Evolutionary conservation across 768 basidiomycete genomes (phyloP).

Genomic region (Cystobasidium tubakii): DNA sequence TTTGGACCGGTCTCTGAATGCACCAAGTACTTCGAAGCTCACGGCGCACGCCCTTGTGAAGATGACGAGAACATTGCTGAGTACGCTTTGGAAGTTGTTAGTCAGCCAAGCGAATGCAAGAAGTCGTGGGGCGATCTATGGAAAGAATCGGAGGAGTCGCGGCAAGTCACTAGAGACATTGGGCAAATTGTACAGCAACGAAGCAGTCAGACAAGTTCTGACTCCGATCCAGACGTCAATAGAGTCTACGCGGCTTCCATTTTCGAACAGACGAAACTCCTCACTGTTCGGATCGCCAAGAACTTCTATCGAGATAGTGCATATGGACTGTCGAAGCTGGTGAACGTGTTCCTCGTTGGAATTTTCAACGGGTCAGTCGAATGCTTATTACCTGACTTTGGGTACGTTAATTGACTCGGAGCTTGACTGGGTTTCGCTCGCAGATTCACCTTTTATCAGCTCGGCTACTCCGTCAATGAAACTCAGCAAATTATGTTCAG

Average conservation of each 20-base stretch:
- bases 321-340: background rate
- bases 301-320: slow-evolving; percentile 3
- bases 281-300: background rate
- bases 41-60: slow-evolving; percentile 60
- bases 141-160: slow-evolving; percentile 64
- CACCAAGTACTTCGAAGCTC: slow-evolving; percentile 66
- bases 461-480: background rate
- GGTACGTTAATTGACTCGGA: no score
- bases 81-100: slow-evolving; percentile 51
- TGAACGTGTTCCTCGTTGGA: slow-evolving; percentile 1
- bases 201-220: background rate
- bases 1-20: slow-evolving; percentile 55
- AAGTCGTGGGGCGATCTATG: slow-evolving; percentile 83
- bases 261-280: background rate
- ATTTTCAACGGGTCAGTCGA: slow-evolving; percentile 1
- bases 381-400: no score
- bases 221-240: background rate
- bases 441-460: slow-evolving; percentile 14
- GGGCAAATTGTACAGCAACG: slow-evolving; percentile 55
- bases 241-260: slow-evolving; percentile 1
- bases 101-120: slow-evolving; percentile 55
- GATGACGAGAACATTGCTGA: slow-evolving; percentile 67
- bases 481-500: slow-evolving; percentile 8
- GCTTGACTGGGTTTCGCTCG: background rate
- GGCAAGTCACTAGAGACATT: slow-evolving; percentile 52